Base-by-base conservation (phyloP, 257 asterid genomes). In the Solanum pinnatisectum region DNA sequence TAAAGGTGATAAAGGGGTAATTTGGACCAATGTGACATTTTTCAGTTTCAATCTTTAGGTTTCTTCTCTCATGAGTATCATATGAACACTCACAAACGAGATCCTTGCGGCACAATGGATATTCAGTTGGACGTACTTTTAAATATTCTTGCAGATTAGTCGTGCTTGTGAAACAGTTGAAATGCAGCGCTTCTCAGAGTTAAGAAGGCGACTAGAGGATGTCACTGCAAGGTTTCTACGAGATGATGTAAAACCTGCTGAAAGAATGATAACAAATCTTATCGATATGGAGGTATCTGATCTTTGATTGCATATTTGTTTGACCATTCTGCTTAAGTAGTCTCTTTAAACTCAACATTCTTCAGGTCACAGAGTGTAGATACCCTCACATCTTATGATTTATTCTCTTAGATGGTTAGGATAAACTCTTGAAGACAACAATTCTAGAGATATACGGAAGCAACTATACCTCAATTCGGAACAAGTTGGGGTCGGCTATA, bases 161-260 rank as follows among this genome's bases (percentile, higher is more conserved):
- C 99, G 93, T 88, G 94, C 90, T 36, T 94, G 98, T 90, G 91
- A 93, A 92, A 93, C 93, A 60, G 92, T 93, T 89, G 99, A 95
- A 87, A 91, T 97, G 91, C 98, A 91, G 88, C 95, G 98, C 60
- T 97, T 96, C 89, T 98, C 98, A 30, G 89, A 93, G 89, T 91
- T 97, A 33, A 89, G 95, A 68, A 94, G 91, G 90, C 90, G 94
- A 74, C 91, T 97, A 94, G 98, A 96, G 90, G 96, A 93, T 86
- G 98, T 94, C 84, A 91, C 91, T 27, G 94, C 95, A 65, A 91
- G 90, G 86, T 96, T 97, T 93, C 90, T 97, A 89, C 93, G 94
- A 87, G 98, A 93, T 93, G 98, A 97, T 85, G 96, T 95, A 88
- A 91, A 84, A 89, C 99, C 99, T 20, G 93, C 99, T 3, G 96